These are phyloP conservation scores for Adiantum capillusveneris DNA, from an alignment of 75 land plant genomes.

Conservation along the genomic window DNA sequence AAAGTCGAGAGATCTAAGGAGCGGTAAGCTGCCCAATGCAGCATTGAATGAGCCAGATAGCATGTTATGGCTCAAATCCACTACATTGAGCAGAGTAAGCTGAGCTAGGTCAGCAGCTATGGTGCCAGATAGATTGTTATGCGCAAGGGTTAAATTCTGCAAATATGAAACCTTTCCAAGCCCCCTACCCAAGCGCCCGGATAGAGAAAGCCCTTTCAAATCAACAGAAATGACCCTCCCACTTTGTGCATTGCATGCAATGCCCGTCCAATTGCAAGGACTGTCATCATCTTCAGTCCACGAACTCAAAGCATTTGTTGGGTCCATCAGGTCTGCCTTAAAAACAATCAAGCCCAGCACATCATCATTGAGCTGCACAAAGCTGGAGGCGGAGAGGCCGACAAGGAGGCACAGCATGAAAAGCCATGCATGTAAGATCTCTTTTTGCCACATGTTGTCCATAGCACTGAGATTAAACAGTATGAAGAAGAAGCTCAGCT, in stretches of 20 bases:
- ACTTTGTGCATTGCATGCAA: constrained; percentile 45
- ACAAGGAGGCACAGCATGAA: too few relatives aligned
- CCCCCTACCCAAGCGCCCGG: constrained; percentile 63
- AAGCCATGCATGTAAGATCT: too few relatives aligned
- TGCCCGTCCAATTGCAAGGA: constrained; percentile 72
- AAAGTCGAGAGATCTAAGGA: constrained; percentile 51
- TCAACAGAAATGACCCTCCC: constrained; percentile 45
- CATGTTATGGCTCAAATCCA: constrained; percentile 50
- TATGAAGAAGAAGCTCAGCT: too few relatives aligned
- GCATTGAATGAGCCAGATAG: constrained; percentile 48
- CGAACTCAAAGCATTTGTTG: constrained; percentile 36
- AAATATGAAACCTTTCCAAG: constrained; percentile 49
- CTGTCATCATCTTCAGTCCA: constrained; percentile 81
- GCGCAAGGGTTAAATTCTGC: constrained; percentile 44
- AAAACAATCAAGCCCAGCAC: constrained; percentile 83
- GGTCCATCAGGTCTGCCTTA: constrained; percentile 73
- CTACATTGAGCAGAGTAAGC: constrained; percentile 22
- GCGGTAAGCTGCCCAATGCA: constrained; percentile 9
- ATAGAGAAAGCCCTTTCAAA: constrained; percentile 53
- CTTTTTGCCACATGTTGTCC: too few relatives aligned
- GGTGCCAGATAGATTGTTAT: constrained; percentile 58
- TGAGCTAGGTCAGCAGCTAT: constrained; percentile 26
- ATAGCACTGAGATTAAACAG: too few relatives aligned
- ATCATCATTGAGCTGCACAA: constrained; percentile 63
- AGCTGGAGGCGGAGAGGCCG: background rate